A percentile compares a stretch with the other conserved stretches of the same genome.
These are phyloP conservation scores for Prunus campanulata DNA, from an alignment of 306 rosid genomes.

Conservation along the genomic window DNA sequence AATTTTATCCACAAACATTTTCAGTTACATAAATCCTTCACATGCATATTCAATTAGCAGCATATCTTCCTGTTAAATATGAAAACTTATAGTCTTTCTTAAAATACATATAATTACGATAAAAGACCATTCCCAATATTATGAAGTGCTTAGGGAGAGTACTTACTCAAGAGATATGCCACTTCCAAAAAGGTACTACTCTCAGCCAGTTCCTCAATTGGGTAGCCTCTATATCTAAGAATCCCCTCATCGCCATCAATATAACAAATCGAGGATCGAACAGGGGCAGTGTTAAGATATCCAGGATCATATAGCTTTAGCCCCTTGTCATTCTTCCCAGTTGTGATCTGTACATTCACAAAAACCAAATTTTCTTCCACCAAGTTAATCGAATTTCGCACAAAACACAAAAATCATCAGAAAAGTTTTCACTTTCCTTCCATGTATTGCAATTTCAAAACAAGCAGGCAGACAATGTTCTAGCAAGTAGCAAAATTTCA, in stretches of 20 bases:
- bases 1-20: not conserved
- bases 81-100: not conserved
- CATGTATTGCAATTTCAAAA: not conserved
- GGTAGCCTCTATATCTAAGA: conserved; percentile 86
- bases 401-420: not conserved
- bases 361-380: not conserved
- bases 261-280: conserved; percentile 69
- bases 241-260: conserved; percentile 91
- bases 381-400: not conserved
- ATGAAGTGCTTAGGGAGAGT: not conserved
- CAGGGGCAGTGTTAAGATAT: conserved; percentile 87
- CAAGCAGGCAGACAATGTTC: not conserved
- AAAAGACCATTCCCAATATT: not conserved
- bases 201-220: conserved; percentile 89
- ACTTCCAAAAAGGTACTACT: conserved; percentile 74
- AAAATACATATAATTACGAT: not conserved
- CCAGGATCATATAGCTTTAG: conserved; percentile 92
- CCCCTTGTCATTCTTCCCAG: conserved; percentile 75
- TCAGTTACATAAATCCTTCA: not conserved
- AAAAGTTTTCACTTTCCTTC: not conserved
- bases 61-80: not conserved
- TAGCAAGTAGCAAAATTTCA: not conserved
- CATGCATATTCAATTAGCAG: not conserved
- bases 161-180: conserved; percentile 78
- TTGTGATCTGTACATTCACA: conserved; percentile 47